Conservation (phyloP, 2,329 filamentous ascomycete species). For the Aureobasidium sp. region DNA sequence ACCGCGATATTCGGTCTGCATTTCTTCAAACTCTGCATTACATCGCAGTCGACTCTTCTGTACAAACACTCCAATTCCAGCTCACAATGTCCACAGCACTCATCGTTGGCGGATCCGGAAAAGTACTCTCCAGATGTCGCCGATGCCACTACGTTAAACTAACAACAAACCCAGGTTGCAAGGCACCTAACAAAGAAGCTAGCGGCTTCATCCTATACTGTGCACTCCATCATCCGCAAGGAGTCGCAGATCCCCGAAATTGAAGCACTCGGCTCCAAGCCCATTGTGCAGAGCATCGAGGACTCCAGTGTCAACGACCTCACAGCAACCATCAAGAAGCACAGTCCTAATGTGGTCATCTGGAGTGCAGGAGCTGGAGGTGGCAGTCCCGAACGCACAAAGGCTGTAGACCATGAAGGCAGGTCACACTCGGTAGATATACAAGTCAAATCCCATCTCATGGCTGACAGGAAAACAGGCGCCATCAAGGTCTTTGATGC, state of each 20-base stretch:
- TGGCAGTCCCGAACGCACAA: conserved; percentile 47
- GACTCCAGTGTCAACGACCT: conserved; percentile 33
- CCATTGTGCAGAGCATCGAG: conserved; percentile 40
- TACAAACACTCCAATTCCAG: neutral
- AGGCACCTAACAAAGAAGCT: conserved; percentile 30
- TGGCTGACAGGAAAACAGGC: conserved; percentile 30
- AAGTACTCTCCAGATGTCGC: neutral
- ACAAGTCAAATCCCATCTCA: neutral
- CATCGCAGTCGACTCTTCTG: neutral
- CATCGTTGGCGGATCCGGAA: conserved; percentile 33
- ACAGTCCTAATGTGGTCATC: conserved; percentile 29
- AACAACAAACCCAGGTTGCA: conserved; percentile 24
- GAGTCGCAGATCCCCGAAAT: conserved; percentile 30
- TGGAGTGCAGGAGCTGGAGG: conserved; percentile 29
- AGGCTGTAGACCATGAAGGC: conserved; percentile 52
- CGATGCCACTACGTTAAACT: neutral
- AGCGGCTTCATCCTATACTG: conserved; percentile 21
- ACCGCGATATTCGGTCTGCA: too few relatives aligned
- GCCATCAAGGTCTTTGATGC: conserved; percentile 57
- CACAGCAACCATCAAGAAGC: conserved; percentile 30
- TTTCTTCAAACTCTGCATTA: neutral
- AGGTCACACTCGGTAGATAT: neutral
- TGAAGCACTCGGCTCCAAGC: conserved; percentile 35
- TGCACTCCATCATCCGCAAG: conserved; percentile 31
- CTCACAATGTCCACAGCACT: conserved; percentile 17